Evolutionary conservation across 2,329 filamentous ascomycete genomes (phyloP).

Genomic region (Penicillium crustosum): DNA sequence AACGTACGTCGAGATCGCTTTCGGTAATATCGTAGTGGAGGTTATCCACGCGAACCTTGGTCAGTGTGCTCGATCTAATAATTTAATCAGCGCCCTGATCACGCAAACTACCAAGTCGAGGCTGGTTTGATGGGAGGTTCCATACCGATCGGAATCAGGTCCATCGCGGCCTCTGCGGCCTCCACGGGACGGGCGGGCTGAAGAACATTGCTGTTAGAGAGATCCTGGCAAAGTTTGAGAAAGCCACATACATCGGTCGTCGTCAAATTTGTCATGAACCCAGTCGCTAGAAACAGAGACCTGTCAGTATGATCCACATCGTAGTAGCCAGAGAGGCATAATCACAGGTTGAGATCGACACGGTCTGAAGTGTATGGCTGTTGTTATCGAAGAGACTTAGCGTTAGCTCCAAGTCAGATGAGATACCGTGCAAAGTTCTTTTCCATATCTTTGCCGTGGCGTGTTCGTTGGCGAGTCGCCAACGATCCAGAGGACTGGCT

Average conservation of each 20-base stretch:
- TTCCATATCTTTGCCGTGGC: slow-evolving; percentile 32
- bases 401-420: slow-evolving; percentile 47
- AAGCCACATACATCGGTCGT: slow-evolving; percentile 56
- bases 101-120: background rate
- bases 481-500: slow-evolving; percentile 27
- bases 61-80: slow-evolving; percentile 55
- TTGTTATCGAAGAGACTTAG: slow-evolving; percentile 39
- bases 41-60: slow-evolving; percentile 82
- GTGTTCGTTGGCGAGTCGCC: slow-evolving; percentile 27
- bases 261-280: slow-evolving; percentile 89
- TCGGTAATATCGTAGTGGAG: slow-evolving; percentile 89
- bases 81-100: slow-evolving; percentile 20
- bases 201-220: slow-evolving; percentile 24
- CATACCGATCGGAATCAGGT: slow-evolving; percentile 40
- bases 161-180: slow-evolving; percentile 42
- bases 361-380: slow-evolving; percentile 48
- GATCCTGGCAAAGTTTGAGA: slow-evolving; percentile 5
- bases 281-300: slow-evolving; percentile 65
- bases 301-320: slow-evolving; percentile 7
- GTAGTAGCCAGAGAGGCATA: slow-evolving; percentile 3
- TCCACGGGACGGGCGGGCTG: slow-evolving; percentile 46
- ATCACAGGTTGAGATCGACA: slow-evolving; percentile 49
- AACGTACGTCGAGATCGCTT: slow-evolving; percentile 72
- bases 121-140: background rate
- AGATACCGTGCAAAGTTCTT: slow-evolving; percentile 36